Base-by-base conservation (phyloP, 78 protist species). In the Blattamonas nauphoetae region DNA sequence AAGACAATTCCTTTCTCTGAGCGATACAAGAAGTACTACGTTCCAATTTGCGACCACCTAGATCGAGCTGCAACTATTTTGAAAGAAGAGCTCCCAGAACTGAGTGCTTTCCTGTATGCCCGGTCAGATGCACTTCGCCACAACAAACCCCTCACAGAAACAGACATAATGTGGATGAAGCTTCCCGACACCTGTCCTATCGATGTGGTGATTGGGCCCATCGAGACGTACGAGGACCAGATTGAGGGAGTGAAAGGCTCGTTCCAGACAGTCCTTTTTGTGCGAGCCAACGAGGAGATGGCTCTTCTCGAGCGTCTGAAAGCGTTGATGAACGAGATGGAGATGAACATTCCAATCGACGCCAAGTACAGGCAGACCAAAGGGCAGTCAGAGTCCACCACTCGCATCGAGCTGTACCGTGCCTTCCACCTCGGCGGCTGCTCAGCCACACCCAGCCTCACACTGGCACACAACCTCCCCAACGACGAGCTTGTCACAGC, bases 401-500 rank as follows among this genome's bases (percentile, higher is more conserved):
- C 71, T 29, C 11, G 71, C 11, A 55, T 55, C 21, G 71, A 55
- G 71, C 21, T 55, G 71, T 55, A 55, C 71, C 11, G 21, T 21
- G 71, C 21, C 38, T 11, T 55, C 21, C 21, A 55, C 21, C 21
- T 55, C 38, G 71, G 71, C 38, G 71, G 71, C 11, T 11, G 21
- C 21, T 11, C 71, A 55, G 71, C 71, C 21, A 21, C 71, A 21
- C 71, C 71, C 38, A 55, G 38, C 11, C 21, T 29, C 71, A 21
- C 21, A 21, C 38, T 55, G 11, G 91, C 91, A 1, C 86, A 44
- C 89, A 85, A 85, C 21, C 81, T 89, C 21, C 91, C 91, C 63
- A 89, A 89, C 64, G 4, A 89, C 89, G 91, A 89, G 0, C 77
- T 6, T 32, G 89, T 89, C 43, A 85, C 86, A 29, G 36, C 86